Conservation (phyloP, 75 land plant species). For the Cupressus sempervirens region DNA sequence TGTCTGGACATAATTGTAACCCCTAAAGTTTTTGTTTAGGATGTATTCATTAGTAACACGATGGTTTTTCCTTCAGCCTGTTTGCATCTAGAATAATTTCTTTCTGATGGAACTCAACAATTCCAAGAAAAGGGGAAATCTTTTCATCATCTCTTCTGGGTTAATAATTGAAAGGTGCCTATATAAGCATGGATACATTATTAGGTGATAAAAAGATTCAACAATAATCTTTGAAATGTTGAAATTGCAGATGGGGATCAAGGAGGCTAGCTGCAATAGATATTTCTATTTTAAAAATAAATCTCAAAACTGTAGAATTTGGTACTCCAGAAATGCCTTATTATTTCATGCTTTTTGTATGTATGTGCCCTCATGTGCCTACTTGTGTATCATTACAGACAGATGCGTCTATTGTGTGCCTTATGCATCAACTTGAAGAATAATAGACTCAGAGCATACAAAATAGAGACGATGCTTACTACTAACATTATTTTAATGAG, state of each 20-base stretch:
- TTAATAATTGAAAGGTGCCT: not conserved
- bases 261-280: not conserved
- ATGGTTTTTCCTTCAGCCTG: not conserved
- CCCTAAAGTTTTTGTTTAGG: not conserved
- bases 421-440: not conserved
- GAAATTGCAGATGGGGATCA: not conserved
- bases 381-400: not conserved
- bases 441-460: no score
- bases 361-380: not conserved
- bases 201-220: not conserved
- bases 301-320: not conserved
- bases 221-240: no score
- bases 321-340: no score
- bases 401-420: no score
- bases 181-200: not conserved
- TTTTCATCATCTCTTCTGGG: not conserved
- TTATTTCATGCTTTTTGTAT: not conserved
- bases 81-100: not conserved
- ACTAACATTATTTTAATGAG: not conserved
- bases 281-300: no score
- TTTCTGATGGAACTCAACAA: not conserved
- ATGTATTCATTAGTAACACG: not conserved
- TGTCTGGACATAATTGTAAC: not conserved
- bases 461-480: not conserved
- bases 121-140: not conserved